phyloP scores from a whole-genome alignment of 345 rosid genomes.

The Gynandropsis gynandra region DNA sequence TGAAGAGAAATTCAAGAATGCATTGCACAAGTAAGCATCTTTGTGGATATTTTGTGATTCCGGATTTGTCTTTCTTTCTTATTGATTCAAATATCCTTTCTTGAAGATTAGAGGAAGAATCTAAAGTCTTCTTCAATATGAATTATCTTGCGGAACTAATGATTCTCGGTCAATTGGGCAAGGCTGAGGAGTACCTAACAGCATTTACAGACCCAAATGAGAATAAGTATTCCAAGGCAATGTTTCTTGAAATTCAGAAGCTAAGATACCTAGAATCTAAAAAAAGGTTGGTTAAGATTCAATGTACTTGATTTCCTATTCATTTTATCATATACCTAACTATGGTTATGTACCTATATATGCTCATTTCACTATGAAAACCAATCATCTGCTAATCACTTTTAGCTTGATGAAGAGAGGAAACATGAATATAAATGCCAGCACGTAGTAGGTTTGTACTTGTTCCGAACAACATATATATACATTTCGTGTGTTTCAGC shows the following conservation, averaged over 20 bases:
- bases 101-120: conserved; percentile 58
- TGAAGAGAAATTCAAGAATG: conserved; percentile 32
- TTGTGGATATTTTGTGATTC: background rate
- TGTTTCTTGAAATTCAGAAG: conserved; percentile 60
- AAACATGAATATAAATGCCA: conserved; percentile 5
- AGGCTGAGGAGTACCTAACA: conserved; percentile 57
- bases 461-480: too few species aligned
- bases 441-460: background rate
- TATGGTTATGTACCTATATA: background rate
- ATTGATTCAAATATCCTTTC: conserved; percentile 18
- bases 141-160: conserved; percentile 45
- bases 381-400: background rate
- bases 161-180: conserved; percentile 43
- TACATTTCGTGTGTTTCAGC: too few species aligned
- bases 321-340: conserved; percentile 1
- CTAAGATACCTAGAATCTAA: conserved; percentile 50
- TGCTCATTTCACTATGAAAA: background rate
- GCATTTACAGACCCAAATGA: conserved; percentile 47
- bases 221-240: conserved; percentile 47
- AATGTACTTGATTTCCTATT: background rate
- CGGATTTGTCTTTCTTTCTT: background rate
- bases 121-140: conserved; percentile 54
- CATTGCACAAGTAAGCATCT: conserved; percentile 28
- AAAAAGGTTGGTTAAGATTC: conserved; percentile 23
- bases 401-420: background rate